phyloP scores from a whole-genome alignment of 768 basidiomycete species.

The Lanmaoa pseudosensibilis region DNA sequence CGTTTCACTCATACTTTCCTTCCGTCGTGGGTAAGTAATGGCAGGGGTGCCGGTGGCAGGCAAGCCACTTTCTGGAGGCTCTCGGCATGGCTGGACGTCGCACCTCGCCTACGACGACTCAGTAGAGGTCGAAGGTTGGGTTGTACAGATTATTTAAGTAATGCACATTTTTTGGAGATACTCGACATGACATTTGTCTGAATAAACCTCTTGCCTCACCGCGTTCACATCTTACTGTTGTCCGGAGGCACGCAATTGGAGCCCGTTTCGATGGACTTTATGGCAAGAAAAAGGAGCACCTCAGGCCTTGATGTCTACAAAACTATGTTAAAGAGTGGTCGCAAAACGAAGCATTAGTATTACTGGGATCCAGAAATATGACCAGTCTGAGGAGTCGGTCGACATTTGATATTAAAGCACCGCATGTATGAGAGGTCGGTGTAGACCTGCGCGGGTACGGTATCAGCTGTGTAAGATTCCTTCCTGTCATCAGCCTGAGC shows the following conservation, averaged over 20 bases:
- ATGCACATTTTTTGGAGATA: slow-evolving; percentile 1
- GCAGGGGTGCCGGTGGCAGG: too few relatives aligned
- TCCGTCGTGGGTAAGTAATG: too few relatives aligned
- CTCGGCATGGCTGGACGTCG: too few relatives aligned
- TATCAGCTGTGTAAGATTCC: slow-evolving; percentile 14
- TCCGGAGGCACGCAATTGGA: slow-evolving; percentile 35
- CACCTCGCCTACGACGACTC: background rate
- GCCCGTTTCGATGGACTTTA: slow-evolving; percentile 76
- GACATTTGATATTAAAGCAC: too few relatives aligned
- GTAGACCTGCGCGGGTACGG: too few relatives aligned
- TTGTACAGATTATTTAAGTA: background rate
- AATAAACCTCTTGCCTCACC: slow-evolving; percentile 32
- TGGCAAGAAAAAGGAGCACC: slow-evolving; percentile 93
- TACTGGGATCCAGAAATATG: slow-evolving; percentile 99
- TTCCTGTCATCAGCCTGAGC: slow-evolving; percentile 14
- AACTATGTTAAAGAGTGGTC: background rate
- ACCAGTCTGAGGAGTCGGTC: slow-evolving; percentile 95
- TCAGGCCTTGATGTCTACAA: slow-evolving; percentile 82
- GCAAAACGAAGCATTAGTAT: background rate
- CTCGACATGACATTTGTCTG: background rate
- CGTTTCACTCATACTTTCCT: too few relatives aligned
- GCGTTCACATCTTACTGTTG: slow-evolving; percentile 8
- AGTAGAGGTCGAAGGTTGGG: background rate
- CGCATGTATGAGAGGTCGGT: too few relatives aligned
- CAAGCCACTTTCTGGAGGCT: background rate